Base-by-base conservation (phyloP, 2,329 filamentous ascomycete genomes). In the Colletotrichum sp. region DNA sequence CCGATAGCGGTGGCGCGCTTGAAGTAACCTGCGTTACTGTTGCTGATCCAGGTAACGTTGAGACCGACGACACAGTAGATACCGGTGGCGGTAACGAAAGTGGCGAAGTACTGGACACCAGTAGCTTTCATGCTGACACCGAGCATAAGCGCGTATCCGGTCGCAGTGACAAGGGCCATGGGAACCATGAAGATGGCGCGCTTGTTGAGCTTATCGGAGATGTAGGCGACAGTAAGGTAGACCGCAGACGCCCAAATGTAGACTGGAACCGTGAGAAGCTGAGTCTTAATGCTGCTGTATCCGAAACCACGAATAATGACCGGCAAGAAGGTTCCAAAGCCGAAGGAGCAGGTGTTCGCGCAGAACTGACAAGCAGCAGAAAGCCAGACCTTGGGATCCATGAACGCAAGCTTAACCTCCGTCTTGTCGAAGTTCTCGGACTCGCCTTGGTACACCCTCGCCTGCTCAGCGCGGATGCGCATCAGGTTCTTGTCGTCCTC, bases 301-400 rank as follows among this genome's bases (percentile, higher is more conserved):
- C 89, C 89, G 79, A 91, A 87, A 16, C 84, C 84, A 56, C 85
- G 83, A 55, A 92, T 83, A 76, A 92, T 91, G 1, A 87, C 87
- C 2, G 90, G 90, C 8, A 91, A 81, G 79, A 92, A 92, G 8
- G 89, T 91, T 72, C 86, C 88, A 80, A 91, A 91, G 16, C 89
- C 90, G 77, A 90, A 91, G 0, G 89, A 83, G 58, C 89, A 82
- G n/a, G 88, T 87, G 73, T 89, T 87, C 68, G 88, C 86, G 68
- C 87, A 89, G 79, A 90, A 90, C 68, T 90, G 88, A 26, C 87
- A 87, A 16, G 81, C 76, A 8, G 85, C 86, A 67, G 85, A 89
- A 28, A 90, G 80, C 74, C 87, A 88, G 2, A 90, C 79, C 77
- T 91, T 91, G 1, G 86, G 86, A 71, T 91, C 90, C n/a, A 79